These are phyloP conservation scores for Delitschia confertaspora DNA, from an alignment of 495 filamentous ascomycete species.

Conservation along the genomic window DNA sequence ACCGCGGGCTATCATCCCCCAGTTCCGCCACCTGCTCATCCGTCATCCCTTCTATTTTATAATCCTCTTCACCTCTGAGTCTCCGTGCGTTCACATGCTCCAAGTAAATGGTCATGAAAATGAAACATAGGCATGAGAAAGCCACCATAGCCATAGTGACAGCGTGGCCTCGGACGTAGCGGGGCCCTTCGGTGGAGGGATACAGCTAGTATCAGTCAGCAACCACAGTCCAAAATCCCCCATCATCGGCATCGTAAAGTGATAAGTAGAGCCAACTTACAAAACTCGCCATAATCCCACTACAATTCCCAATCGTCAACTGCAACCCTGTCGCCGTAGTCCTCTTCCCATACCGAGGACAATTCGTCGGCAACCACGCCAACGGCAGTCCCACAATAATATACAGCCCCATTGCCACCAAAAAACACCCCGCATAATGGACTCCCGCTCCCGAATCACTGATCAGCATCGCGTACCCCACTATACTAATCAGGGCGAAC, in stretches of 20 bases:
- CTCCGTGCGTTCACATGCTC: slow-evolving; percentile 48
- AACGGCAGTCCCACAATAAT: slow-evolving; percentile 60
- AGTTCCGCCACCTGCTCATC: slow-evolving; percentile 61
- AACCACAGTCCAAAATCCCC: neutral
- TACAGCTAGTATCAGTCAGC: slow-evolving; percentile 28
- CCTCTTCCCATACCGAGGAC: slow-evolving; percentile 62
- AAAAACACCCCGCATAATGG: slow-evolving; percentile 61
- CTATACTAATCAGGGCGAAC: slow-evolving; percentile 50
- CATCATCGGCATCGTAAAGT: neutral
- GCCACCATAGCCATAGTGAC: slow-evolving; percentile 47
- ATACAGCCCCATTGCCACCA: slow-evolving; percentile 64
- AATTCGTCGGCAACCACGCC: slow-evolving; percentile 54
- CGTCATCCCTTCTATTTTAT: slow-evolving; percentile 45
- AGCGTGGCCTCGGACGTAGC: slow-evolving; percentile 48
- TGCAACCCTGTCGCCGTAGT: slow-evolving; percentile 63
- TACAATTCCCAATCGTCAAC: slow-evolving; percentile 57
- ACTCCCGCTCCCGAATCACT: slow-evolving; percentile 50
- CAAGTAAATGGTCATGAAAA: slow-evolving; percentile 48
- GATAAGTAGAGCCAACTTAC: slow-evolving; percentile 37
- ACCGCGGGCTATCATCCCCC: slow-evolving; percentile 59
- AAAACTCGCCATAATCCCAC: slow-evolving; percentile 62
- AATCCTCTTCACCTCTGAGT: slow-evolving; percentile 44
- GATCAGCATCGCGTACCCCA: slow-evolving; percentile 61
- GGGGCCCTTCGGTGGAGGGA: slow-evolving; percentile 36
- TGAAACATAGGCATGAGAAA: slow-evolving; percentile 41